phyloP scores from a whole-genome alignment of 208 protist genomes.

The Wallacemonas sp. region DNA sequence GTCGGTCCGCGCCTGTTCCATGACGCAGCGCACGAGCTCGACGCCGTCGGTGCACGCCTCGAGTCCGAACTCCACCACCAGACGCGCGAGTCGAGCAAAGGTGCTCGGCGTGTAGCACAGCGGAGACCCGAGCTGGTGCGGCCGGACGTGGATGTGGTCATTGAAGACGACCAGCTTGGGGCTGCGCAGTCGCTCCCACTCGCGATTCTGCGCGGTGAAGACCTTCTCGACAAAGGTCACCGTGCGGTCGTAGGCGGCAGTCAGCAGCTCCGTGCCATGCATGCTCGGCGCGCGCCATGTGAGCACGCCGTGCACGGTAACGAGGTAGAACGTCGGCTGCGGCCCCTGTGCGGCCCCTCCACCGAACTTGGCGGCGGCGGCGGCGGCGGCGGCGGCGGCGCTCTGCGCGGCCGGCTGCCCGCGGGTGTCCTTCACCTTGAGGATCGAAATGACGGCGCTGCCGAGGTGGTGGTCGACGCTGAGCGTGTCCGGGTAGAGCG shows the following conservation, averaged over 20 bases:
- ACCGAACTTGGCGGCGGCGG: conserved; percentile 17
- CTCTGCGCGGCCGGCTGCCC: neutral
- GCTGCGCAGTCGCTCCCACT: conserved; percentile 62
- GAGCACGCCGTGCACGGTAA: conserved; percentile 81
- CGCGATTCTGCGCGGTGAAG: conserved; percentile 49
- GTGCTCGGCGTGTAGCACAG: conserved; percentile 35
- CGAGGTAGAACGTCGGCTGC: conserved; percentile 39
- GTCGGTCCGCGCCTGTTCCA: conserved; percentile 66
- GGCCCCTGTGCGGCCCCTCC: neutral
- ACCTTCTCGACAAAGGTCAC: conserved; percentile 63
- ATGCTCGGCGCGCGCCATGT: conserved; percentile 82
- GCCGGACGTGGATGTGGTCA: conserved; percentile 65
- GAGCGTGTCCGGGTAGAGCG: conserved; percentile 71
- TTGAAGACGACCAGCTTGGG: conserved; percentile 69
- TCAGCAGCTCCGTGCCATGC: conserved; percentile 43
- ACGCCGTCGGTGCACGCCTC: conserved; percentile 70
- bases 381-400: neutral
- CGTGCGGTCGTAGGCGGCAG: conserved; percentile 61
- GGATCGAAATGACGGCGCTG: conserved; percentile 55
- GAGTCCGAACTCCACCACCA: conserved; percentile 79
- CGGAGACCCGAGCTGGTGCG: conserved; percentile 1
- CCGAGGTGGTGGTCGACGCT: conserved; percentile 60
- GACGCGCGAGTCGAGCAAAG: conserved; percentile 36
- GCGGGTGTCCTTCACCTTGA: conserved; percentile 26
- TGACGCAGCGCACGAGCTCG: conserved; percentile 60